Conservation (phyloP, 2,329 filamentous ascomycete genomes). For the Aphanocladium album region DNA sequence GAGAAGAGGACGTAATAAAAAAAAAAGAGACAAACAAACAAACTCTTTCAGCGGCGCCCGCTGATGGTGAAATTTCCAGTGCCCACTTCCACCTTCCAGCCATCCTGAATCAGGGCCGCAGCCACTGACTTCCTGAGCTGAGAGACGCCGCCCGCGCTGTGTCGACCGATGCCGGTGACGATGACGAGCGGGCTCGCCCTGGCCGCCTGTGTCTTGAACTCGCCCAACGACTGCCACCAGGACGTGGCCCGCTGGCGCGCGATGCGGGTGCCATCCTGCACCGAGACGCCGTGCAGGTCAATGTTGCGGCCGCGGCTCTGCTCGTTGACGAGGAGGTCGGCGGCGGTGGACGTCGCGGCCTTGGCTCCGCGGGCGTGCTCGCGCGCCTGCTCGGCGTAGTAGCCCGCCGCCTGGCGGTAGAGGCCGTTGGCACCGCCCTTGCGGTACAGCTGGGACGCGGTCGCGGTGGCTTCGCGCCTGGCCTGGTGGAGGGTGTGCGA, state of each 20-base stretch:
- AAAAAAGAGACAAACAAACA: background rate
- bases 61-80: slow-evolving; percentile 66
- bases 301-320: slow-evolving; percentile 59
- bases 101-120: slow-evolving; percentile 67
- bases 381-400: slow-evolving; percentile 67
- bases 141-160: slow-evolving; percentile 71
- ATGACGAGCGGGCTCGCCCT: slow-evolving; percentile 59
- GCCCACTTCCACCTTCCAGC: slow-evolving; percentile 74
- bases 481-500: slow-evolving; percentile 26
- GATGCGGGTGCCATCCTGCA: slow-evolving; percentile 77
- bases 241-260: slow-evolving; percentile 57
- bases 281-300: slow-evolving; percentile 80
- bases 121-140: slow-evolving; percentile 76
- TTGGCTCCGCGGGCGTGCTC: slow-evolving; percentile 56
- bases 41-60: slow-evolving; percentile 42
- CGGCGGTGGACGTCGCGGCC: slow-evolving; percentile 57
- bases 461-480: slow-evolving; percentile 27
- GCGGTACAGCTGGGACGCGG: slow-evolving; percentile 38
- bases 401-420: slow-evolving; percentile 69
- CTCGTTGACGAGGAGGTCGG: slow-evolving; percentile 62
- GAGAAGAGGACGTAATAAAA: too few species aligned
- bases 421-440: slow-evolving; percentile 63
- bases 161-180: slow-evolving; percentile 74
- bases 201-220: slow-evolving; percentile 49
- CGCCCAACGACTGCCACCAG: slow-evolving; percentile 76